Percentiles rank a stretch among this genome's conserved stretches.
phyloP scores from a whole-genome alignment of 1,284 basidiomycete species.

The Sanghuangporus baumii region DNA sequence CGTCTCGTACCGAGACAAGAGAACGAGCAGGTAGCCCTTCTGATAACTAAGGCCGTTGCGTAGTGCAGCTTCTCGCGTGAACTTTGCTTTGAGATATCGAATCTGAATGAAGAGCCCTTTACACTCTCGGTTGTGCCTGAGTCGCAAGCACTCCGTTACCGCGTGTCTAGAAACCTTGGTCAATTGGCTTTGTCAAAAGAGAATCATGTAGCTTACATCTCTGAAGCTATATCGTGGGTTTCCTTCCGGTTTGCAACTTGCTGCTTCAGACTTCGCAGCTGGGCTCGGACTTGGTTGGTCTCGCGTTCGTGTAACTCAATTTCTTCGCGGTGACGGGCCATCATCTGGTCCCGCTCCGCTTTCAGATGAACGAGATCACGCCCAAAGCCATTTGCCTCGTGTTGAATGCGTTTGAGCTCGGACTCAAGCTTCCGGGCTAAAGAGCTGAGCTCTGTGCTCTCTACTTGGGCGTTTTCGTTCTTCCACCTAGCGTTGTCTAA shows the following conservation, averaged over 20 bases:
- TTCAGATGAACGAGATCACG: slow-evolving; percentile 65
- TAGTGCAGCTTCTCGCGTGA: slow-evolving; percentile 78
- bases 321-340: slow-evolving; percentile 49
- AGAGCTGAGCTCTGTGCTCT: slow-evolving; percentile 56
- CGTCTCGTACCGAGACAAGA: slow-evolving; percentile 63
- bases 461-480: slow-evolving; percentile 51
- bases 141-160: slow-evolving; percentile 48
- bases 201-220: not conserved
- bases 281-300: slow-evolving; percentile 59
- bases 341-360: slow-evolving; percentile 58
- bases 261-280: slow-evolving; percentile 61
- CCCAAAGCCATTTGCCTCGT: slow-evolving; percentile 69
- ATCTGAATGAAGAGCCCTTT: slow-evolving; percentile 88
- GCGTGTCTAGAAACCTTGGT: slow-evolving; percentile 39
- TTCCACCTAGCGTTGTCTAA: slow-evolving; percentile 57
- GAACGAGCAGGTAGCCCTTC: slow-evolving; percentile 73
- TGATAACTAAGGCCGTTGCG: slow-evolving; percentile 81
- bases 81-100: slow-evolving; percentile 88
- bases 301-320: slow-evolving; percentile 46
- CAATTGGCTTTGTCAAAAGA: not conserved
- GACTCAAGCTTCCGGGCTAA: slow-evolving; percentile 60
- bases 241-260: slow-evolving; percentile 45
- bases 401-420: slow-evolving; percentile 63
- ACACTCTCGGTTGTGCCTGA: slow-evolving; percentile 77
- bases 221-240: not conserved